These are phyloP conservation scores for Aschersonia sp. DNA, from an alignment of 2,329 filamentous ascomycete genomes.

Conservation along the genomic window DNA sequence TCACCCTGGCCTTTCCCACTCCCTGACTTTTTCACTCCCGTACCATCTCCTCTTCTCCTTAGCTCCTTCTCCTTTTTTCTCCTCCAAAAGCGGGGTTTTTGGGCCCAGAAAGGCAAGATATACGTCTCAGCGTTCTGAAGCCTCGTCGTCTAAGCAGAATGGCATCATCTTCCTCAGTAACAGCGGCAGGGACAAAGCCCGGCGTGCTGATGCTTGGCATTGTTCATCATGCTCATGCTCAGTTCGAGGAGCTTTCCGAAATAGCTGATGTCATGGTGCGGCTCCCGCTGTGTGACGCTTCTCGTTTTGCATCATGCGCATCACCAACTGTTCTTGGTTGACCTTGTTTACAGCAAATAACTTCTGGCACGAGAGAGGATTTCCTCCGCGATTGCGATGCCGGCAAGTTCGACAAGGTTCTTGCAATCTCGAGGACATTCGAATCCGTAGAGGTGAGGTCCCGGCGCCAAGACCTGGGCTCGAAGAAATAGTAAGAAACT, in stretches of 20 bases:
- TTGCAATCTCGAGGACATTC: slow-evolving; percentile 45
- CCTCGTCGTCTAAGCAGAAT: no score
- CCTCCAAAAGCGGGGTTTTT: background rate
- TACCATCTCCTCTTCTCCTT: background rate
- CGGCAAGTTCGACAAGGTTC: slow-evolving; percentile 40
- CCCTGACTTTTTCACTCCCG: background rate
- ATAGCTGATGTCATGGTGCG: slow-evolving; percentile 6
- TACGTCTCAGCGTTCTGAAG: background rate
- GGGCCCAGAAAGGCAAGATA: background rate
- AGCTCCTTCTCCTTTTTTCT: background rate
- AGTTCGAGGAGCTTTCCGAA: slow-evolving; percentile 7
- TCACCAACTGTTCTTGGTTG: background rate
- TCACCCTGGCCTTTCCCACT: background rate
- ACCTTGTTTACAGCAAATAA: slow-evolving; percentile 5
- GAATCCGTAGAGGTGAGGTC: slow-evolving; percentile 5
- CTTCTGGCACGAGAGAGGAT: slow-evolving; percentile 5
- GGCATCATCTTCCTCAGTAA: background rate
- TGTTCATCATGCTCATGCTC: slow-evolving; percentile 7
- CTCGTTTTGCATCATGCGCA: background rate
- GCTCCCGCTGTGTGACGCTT: background rate
- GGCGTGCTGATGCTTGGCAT: slow-evolving; percentile 8
- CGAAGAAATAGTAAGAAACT: background rate
- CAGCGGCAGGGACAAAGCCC: slow-evolving; percentile 1
- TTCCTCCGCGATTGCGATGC: slow-evolving; percentile 33
- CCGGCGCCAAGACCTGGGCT: no score